Evolutionary conservation across 257 asterid species (phyloP).

Genomic region (Solanum raphanifolium): DNA sequence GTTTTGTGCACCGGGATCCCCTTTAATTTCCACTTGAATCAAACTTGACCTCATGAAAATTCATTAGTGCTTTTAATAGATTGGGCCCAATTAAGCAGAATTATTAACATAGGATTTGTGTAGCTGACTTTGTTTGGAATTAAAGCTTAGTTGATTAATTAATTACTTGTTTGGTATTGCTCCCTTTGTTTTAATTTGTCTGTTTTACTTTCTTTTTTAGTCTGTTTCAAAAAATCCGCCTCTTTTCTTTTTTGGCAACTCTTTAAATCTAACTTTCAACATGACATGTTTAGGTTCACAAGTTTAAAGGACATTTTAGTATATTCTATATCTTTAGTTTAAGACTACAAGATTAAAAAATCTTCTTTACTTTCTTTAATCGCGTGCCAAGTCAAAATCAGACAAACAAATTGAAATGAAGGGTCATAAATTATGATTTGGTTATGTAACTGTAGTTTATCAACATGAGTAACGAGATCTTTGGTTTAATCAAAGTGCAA

Average conservation of each 20-base stretch:
- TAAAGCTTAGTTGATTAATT: background rate
- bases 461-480: background rate
- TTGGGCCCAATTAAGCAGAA: background rate
- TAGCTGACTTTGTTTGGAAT: background rate
- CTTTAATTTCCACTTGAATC: background rate
- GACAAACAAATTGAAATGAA: background rate
- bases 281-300: background rate
- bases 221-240: background rate
- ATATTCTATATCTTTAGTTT: background rate
- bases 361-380: background rate
- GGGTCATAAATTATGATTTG: background rate
- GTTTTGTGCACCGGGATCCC: background rate
- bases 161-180: background rate
- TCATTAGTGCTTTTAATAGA: background rate
- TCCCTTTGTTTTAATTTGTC: background rate
- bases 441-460: background rate
- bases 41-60: background rate
- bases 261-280: background rate
- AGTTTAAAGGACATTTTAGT: background rate
- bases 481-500: background rate
- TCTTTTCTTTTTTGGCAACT: background rate
- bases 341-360: background rate
- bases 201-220: background rate
- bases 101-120: background rate
- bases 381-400: fast-evolving